These are phyloP conservation scores for Talaromyces sp. DNA, from an alignment of 2,329 filamentous ascomycete species.

Conservation along the genomic window DNA sequence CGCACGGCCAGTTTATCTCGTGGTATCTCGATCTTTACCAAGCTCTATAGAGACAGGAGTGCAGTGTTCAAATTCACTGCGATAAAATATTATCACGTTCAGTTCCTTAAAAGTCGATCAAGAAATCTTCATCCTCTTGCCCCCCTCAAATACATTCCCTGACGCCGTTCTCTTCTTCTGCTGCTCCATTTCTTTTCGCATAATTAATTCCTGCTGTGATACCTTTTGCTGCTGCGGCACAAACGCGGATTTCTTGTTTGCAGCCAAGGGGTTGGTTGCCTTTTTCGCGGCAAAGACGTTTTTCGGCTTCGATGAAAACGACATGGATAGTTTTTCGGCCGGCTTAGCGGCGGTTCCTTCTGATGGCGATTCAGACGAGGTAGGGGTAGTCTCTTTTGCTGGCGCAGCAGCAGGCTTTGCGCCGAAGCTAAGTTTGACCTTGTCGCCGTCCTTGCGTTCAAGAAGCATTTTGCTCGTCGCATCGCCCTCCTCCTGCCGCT, in stretches of 20 bases:
- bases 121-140: constrained; percentile 30
- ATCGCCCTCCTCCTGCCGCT: constrained; percentile 40
- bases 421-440: constrained; percentile 66
- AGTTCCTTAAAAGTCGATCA: constrained; percentile 10
- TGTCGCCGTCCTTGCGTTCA: constrained; percentile 64
- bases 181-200: constrained; percentile 68
- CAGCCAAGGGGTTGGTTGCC: constrained; percentile 63
- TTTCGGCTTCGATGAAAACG: constrained; percentile 8
- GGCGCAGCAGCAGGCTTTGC: constrained; percentile 16
- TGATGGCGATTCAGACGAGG: not conserved
- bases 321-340: not conserved
- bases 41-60: not conserved
- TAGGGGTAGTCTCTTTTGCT: not conserved
- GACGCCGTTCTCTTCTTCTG: constrained; percentile 36
- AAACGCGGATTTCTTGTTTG: constrained; percentile 57
- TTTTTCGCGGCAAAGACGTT: constrained; percentile 29
- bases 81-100: not conserved
- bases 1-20: not conserved
- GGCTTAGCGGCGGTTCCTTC: not conserved
- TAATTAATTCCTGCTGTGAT: constrained; percentile 81
- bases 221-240: constrained; percentile 68
- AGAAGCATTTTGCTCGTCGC: constrained; percentile 34
- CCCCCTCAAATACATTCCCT: constrained; percentile 18
- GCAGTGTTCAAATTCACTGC: not conserved
- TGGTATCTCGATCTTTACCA: not conserved